Evolutionary conservation across 306 rosid genomes (phyloP), one percentile per base, ranked within the genome.

Genomic region (Medicago arabica): DNA sequence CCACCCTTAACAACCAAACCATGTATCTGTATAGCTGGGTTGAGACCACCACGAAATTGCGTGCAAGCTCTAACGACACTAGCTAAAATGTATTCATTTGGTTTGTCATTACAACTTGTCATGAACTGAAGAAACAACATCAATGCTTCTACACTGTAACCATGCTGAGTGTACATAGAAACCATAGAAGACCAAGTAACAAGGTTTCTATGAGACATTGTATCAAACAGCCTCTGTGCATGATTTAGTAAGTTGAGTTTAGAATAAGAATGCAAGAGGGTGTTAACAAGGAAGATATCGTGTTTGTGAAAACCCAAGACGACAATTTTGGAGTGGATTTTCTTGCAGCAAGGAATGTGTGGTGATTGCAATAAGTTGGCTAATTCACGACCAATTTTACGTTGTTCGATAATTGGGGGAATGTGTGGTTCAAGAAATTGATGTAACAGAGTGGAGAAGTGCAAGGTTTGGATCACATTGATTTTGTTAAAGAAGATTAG

Each of bases 141-240:
- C 83, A 88, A 75, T 23, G 97, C 96, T 53, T 89, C 85, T 76
- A 78, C 69, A 17, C 50, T 76, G 47, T 40, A 80, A 23, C 86
- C 77, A 61, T 83, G 89, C 40, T 80, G 86, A 82, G 89, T 80
- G 72, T 89, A 88, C 91, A 87, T 88, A 18, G 98, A 93, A 87
- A 93, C 84, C 90, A 85, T 72, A 0, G 97, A 84, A 68, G 97
- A 89, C 97, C 94, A 89, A 82, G 94, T 82, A 67, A 91, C 82
- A 7, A 85, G 76, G 75, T 90, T 94, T 75, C 82, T 88, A 0
- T 85, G 84, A 71, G 91, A 80, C 96, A 94, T 86, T 54, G 8
- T 66, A 77, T 88, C 97, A 55, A 93, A 93, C 88, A 93, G 59
- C 18, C 77, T 84, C 59, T 78, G 88, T 38, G 96, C 94, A 66